These are phyloP conservation scores for Schizothecium vesticola DNA, from an alignment of 495 filamentous ascomycete species.

Conservation along the genomic window DNA sequence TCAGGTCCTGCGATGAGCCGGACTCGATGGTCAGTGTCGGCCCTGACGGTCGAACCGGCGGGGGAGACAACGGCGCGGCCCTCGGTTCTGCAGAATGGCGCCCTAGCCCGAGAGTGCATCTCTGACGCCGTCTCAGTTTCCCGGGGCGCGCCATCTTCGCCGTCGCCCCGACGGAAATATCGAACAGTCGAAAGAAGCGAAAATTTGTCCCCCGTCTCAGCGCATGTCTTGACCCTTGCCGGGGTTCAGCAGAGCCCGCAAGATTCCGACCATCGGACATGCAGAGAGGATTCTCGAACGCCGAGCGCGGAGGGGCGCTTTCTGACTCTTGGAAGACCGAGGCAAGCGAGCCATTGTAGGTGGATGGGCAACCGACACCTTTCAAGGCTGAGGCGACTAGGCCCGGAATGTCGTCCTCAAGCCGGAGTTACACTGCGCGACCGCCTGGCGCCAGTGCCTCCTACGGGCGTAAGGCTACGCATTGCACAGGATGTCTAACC, in stretches of 20 bases:
- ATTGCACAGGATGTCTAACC: constrained; percentile 6
- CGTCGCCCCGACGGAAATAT: not conserved
- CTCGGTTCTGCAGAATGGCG: not conserved
- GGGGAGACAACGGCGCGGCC: not conserved
- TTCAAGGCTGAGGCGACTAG: not conserved
- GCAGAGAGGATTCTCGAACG: not conserved
- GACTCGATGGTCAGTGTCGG: not conserved
- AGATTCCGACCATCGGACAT: not conserved
- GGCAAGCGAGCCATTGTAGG: not conserved
- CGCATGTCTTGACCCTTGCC: not conserved
- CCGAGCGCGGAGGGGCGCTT: not conserved
- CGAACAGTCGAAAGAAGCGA: not conserved
- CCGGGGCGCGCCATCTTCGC: not conserved
- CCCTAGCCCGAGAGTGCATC: not conserved
- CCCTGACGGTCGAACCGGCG: not conserved
- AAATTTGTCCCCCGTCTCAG: not conserved
- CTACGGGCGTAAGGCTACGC: constrained; percentile 32
- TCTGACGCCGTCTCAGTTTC: not conserved
- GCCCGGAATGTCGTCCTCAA: not conserved
- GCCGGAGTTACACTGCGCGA: constrained; percentile 13
- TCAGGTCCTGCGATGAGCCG: constrained; percentile 14
- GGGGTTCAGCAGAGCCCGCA: not conserved
- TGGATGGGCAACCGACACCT: not conserved
- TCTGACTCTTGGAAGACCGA: not conserved
- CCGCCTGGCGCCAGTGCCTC: constrained; percentile 1